Percentiles rank a stretch among this genome's conserved stretches.
phyloP scores from a whole-genome alignment of 2,329 filamentous ascomycete genomes.

The Calonectria pseudoturangicola region DNA sequence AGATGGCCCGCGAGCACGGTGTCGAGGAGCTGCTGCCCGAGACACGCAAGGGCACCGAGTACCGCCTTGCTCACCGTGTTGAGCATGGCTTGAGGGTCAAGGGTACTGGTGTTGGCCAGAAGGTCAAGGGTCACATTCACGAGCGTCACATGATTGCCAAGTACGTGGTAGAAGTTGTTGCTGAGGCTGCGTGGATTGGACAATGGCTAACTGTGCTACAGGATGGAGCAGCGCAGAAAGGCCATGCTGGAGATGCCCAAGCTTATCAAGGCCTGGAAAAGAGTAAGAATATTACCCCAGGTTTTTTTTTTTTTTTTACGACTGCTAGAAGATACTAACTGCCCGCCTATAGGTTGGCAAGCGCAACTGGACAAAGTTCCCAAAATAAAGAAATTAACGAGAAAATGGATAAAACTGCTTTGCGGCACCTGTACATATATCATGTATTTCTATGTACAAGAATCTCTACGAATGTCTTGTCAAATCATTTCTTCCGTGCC shows the following conservation, averaged over 20 bases:
- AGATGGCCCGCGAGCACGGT: conserved; percentile 85
- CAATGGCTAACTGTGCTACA: conserved; percentile 58
- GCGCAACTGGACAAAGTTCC: conserved; percentile 74
- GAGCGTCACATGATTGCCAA: conserved; percentile 89
- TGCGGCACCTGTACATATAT: conserved; percentile 56
- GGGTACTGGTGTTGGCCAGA: conserved; percentile 93
- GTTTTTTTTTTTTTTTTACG: not conserved
- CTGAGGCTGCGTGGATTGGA: conserved; percentile 1
- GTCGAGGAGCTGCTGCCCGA: conserved; percentile 88
- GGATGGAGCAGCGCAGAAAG: conserved; percentile 90
- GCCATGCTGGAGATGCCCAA: conserved; percentile 97
- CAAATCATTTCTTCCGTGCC: conserved; percentile 23
- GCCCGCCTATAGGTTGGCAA: conserved; percentile 68
- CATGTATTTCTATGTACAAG: conserved; percentile 59
- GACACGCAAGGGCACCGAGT: conserved; percentile 84
- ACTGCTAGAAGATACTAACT: conserved; percentile 58
- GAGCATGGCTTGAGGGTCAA: conserved; percentile 90
- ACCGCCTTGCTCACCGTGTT: conserved; percentile 81
- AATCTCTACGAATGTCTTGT: conserved; percentile 45
- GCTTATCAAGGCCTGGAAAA: conserved; percentile 94
- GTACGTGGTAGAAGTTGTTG: conserved; percentile 65
- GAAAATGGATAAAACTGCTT: conserved; percentile 46
- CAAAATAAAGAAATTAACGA: conserved; percentile 66
- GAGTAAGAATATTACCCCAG: conserved; percentile 72
- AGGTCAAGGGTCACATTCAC: conserved; percentile 95